Evolutionary conservation across 75 land plant species (phyloP), one percentile per base, ranked within the genome.

Genomic region (Gnetum montanum): DNA sequence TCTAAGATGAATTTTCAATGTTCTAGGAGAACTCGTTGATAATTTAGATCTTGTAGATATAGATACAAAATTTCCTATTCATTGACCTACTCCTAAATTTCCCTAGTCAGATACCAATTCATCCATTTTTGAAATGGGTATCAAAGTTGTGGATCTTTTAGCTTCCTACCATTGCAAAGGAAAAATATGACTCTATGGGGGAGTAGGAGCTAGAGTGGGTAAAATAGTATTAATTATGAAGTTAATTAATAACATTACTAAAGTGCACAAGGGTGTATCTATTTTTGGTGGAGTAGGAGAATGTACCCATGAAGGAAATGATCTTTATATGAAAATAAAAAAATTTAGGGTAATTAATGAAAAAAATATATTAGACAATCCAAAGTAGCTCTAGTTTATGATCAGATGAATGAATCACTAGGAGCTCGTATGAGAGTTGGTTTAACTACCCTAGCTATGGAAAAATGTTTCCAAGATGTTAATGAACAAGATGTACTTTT

Each of bases 11-110:
- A 61, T 60, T 59, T 59, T 67, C 33, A 67, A 67, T 51, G 57
- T 67, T 58, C 57, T 59, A 59, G 62, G 57, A 35, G 62, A 59
- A 52, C 56, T 12, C 41, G 25, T 56, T 55, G 67, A 65, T 56
- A 65, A 65, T 46, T 65, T 65, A 34, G 67, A 43, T 25, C 48
- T 4, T 63, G 40, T 54, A 43, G 58, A 54, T 28, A 30, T 1
- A 54, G 11, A 38, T 38, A 63, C 22, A 54, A 63, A 7, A 44
- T 63, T 49, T 44, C 58, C 3, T 31, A 43, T 63, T 63, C 66
- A 63, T 63, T 31, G 58, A 45, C 31, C 48, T 43, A 4, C 18
- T 13, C 58, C 58, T 24, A 1, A 24, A 5, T 43, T 43, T 63
- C 53, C 0, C n/a, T 11, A 30, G 25, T 48, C 49, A 34, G 24